Evolutionary conservation across 2,329 filamentous ascomycete species (phyloP).

Genomic region (Calonectria hawksworthii): DNA sequence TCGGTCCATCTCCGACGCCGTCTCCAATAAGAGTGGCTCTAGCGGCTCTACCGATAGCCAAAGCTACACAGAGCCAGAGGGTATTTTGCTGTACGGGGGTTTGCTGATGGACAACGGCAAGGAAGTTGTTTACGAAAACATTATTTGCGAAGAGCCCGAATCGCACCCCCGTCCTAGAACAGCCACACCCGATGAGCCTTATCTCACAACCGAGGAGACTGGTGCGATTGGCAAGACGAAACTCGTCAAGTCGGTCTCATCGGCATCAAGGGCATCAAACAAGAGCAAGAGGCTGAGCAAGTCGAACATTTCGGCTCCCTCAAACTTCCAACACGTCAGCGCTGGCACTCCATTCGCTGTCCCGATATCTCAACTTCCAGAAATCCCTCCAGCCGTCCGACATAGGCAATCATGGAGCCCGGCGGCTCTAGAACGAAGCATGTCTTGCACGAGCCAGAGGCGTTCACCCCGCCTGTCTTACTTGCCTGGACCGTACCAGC

Average conservation of each 20-base stretch:
- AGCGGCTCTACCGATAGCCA: not conserved
- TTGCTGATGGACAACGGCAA: constrained; percentile 4
- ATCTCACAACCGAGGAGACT: not conserved
- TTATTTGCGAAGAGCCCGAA: not conserved
- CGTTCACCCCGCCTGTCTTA: not conserved
- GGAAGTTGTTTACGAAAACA: not conserved
- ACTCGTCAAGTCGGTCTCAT: not conserved
- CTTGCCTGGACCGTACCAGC: not conserved
- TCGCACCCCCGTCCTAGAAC: not conserved
- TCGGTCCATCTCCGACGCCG: not conserved
- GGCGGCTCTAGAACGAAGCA: not conserved
- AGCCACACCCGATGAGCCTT: not conserved
- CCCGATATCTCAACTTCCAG: not conserved
- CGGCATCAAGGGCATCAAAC: not conserved
- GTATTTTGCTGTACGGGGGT: not conserved
- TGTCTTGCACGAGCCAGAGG: not conserved
- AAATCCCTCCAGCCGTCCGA: not conserved
- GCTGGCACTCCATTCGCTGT: not conserved
- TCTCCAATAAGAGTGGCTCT: not conserved
- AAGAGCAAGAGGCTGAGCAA: not conserved
- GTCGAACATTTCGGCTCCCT: not conserved
- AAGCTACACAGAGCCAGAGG: not conserved
- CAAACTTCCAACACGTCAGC: not conserved
- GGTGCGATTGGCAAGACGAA: not conserved
- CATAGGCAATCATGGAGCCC: not conserved